phyloP scores from a whole-genome alignment of 129 eudicot genomes.

The Rutidosis leptorrhynchoides region DNA sequence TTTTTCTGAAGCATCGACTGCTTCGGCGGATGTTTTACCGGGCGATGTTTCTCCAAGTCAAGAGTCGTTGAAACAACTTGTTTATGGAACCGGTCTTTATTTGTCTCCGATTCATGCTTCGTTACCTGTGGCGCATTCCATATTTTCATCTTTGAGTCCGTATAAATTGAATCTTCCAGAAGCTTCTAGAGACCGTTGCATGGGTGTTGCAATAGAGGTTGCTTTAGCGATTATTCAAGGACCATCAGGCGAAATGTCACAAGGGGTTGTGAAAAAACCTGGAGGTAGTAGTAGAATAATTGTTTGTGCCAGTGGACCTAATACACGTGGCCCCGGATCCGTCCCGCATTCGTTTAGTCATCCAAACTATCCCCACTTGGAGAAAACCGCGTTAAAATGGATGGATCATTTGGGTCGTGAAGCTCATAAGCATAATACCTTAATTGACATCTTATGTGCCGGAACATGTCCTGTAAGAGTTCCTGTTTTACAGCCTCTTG shows the following conservation, averaged over 20 bases:
- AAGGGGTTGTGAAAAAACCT: constrained; percentile 69
- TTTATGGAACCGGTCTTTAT: constrained; percentile 88
- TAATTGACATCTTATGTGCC: constrained; percentile 81
- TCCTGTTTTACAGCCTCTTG: constrained; percentile 82
- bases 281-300: constrained; percentile 86
- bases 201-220: constrained; percentile 86
- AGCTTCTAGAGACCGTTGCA: constrained; percentile 81
- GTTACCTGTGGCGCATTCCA: constrained; percentile 79
- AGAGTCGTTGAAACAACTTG: constrained; percentile 71
- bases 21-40: constrained; percentile 82
- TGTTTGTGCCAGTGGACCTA: constrained; percentile 94
- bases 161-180: constrained; percentile 62
- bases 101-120: constrained; percentile 84
- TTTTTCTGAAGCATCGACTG: constrained; percentile 79
- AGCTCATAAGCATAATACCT: constrained; percentile 60
- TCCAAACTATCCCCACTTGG: constrained; percentile 89
- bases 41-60: constrained; percentile 71
- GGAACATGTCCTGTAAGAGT: constrained; percentile 89
- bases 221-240: constrained; percentile 87
- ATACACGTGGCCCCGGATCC: constrained; percentile 89
- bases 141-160: constrained; percentile 74
- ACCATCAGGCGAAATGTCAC: constrained; percentile 84
- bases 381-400: constrained; percentile 82
- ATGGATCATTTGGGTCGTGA: constrained; percentile 89
- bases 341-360: constrained; percentile 79